Conservation (phyloP, 768 basidiomycete species). For the Agaricus sinodeliciosus region DNA sequence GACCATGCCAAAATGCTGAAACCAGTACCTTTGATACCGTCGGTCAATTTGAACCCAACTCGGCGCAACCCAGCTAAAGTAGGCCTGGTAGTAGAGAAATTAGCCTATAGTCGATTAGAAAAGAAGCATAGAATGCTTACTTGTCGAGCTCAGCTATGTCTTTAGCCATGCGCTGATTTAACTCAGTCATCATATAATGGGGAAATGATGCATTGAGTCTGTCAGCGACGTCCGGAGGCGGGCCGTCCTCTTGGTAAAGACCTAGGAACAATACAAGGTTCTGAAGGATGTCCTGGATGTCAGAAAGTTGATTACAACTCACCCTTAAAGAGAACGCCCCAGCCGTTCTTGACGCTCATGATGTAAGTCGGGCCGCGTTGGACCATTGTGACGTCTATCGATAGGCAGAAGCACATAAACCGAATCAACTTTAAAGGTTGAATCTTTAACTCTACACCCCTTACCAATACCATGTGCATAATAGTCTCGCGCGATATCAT, state of each 20-base stretch:
- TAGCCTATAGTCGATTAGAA: background rate
- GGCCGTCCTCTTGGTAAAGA: slow-evolving; percentile 40
- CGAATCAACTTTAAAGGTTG: background rate
- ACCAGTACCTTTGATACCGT: slow-evolving; percentile 34
- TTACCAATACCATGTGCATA: slow-evolving; percentile 27
- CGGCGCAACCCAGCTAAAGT: slow-evolving; percentile 31
- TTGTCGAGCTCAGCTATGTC: slow-evolving; percentile 29
- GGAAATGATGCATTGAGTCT: slow-evolving; percentile 42
- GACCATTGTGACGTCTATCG: slow-evolving; percentile 35
- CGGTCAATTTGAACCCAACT: slow-evolving; percentile 38
- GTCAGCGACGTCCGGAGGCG: slow-evolving; percentile 46
- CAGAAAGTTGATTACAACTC: no score
- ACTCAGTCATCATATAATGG: slow-evolving; percentile 18
- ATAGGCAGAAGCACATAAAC: background rate
- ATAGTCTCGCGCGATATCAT: slow-evolving; percentile 35
- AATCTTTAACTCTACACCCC: background rate
- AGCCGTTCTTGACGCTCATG: slow-evolving; percentile 37
- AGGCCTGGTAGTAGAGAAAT: slow-evolving; percentile 17
- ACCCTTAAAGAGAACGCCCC: slow-evolving; percentile 22
- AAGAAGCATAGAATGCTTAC: slow-evolving; percentile 14
- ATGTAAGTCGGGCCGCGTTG: slow-evolving; percentile 50
- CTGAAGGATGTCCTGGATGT: background rate
- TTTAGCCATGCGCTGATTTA: slow-evolving; percentile 16
- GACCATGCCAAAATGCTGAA: slow-evolving; percentile 23
- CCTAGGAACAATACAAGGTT: slow-evolving; percentile 10